Conservation (phyloP, 176 grass and related monocot genomes). For the Cymbopogon citratus region DNA sequence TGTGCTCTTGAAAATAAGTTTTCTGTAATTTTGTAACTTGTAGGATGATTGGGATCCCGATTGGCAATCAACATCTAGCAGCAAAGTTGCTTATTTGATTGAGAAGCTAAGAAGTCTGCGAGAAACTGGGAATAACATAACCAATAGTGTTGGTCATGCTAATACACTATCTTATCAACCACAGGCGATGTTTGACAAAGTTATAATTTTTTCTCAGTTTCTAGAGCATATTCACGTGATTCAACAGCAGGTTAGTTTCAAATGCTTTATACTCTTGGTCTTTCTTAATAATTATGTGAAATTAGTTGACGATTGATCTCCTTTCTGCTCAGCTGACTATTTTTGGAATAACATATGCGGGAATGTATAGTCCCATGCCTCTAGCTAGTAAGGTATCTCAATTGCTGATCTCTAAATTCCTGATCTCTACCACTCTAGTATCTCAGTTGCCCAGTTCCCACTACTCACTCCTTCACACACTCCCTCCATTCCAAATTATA, state of each 20-base stretch:
- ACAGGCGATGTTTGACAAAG: constrained; percentile 56
- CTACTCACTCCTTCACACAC: background rate
- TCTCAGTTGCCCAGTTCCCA: background rate
- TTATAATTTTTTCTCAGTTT: constrained; percentile 99
- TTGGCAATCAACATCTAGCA: constrained; percentile 93
- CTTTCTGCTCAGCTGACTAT: constrained; percentile 60
- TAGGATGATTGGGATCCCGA: constrained; percentile 97
- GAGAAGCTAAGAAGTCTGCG: constrained; percentile 64
- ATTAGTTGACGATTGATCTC: constrained; percentile 16
- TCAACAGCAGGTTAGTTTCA: constrained; percentile 73
- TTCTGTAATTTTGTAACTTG: background rate
- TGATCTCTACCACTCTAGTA: background rate
- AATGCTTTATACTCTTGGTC: background rate
- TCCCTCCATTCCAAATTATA: too few species aligned
- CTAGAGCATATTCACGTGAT: constrained; percentile 96
- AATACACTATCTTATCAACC: constrained; percentile 26
- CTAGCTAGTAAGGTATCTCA: constrained; percentile 66
- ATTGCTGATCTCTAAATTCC: background rate
- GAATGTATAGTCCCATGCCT: constrained; percentile 96
- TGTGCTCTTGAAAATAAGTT: constrained; percentile 8
- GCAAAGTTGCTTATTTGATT: constrained; percentile 89
- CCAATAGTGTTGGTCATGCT: constrained; percentile 26
- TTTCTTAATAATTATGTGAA: background rate
- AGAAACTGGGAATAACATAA: constrained; percentile 40
- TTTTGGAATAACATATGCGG: constrained; percentile 72